These are phyloP conservation scores for Diplodia seriata DNA, from an alignment of 2,329 filamentous ascomycete species.

Conservation along the genomic window DNA sequence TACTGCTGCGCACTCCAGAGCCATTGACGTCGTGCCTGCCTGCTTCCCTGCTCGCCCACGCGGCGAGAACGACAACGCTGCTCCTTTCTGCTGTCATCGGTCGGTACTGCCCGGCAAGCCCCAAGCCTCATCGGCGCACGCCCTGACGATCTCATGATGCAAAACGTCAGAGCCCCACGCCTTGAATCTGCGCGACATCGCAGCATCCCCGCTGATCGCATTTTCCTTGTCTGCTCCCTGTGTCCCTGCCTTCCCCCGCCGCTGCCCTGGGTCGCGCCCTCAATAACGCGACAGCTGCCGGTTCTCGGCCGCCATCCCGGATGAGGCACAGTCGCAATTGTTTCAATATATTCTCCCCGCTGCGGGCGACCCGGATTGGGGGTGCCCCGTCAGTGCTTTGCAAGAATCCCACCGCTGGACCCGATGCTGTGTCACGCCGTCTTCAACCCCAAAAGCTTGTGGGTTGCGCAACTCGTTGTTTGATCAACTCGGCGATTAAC, in stretches of 20 bases:
- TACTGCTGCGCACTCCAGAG: background rate
- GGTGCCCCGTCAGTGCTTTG: background rate
- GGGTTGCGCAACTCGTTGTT: background rate
- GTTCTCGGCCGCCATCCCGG: conserved; percentile 7
- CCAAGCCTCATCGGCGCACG: no score
- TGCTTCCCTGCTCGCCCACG: background rate
- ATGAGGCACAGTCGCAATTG: background rate
- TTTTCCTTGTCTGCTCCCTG: conserved; percentile 7
- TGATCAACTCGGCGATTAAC: background rate
- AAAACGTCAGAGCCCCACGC: background rate
- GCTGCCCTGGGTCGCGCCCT: background rate
- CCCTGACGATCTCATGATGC: conserved; percentile 14
- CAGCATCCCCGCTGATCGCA: conserved; percentile 15
- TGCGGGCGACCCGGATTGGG: background rate
- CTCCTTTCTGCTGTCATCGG: background rate
- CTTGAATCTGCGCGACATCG: background rate
- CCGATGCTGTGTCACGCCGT: background rate
- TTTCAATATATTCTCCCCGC: conserved; percentile 13
- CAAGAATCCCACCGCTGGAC: background rate
- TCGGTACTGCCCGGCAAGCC: background rate
- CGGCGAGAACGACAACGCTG: background rate
- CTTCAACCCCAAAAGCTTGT: background rate
- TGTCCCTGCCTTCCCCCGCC: background rate
- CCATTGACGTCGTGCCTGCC: conserved; percentile 8
- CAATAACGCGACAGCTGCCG: background rate